phyloP scores from a whole-genome alignment of 768 basidiomycete genomes.

The Lactarius deliciosus region DNA sequence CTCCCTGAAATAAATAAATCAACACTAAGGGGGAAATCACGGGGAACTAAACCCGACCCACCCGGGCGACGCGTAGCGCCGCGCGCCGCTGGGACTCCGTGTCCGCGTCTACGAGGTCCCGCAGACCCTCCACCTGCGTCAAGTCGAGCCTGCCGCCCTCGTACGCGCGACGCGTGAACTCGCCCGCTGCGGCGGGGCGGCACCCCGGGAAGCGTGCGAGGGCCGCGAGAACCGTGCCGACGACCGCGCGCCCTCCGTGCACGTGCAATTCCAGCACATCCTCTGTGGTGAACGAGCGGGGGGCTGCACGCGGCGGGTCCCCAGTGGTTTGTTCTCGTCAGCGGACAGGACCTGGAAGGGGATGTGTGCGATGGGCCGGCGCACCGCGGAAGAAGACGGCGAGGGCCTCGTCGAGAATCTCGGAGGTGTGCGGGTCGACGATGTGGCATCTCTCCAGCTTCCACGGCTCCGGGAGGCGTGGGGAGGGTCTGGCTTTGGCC shows the following conservation, averaged over 20 bases:
- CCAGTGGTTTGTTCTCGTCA: neutral
- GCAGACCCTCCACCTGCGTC: slow-evolving; percentile 85
- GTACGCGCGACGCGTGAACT: slow-evolving; percentile 86
- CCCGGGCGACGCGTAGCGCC: slow-evolving; percentile 67
- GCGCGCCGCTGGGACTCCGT: slow-evolving; percentile 78
- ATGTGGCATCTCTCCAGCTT: slow-evolving; percentile 69
- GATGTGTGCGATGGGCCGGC: slow-evolving; percentile 22
- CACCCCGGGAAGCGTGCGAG: slow-evolving; percentile 61
- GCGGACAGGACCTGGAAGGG: slow-evolving; percentile 1
- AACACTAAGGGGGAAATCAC: neutral
- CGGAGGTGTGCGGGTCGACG: slow-evolving; percentile 57
- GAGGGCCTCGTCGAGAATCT: slow-evolving; percentile 75
- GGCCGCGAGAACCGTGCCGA: slow-evolving; percentile 65
- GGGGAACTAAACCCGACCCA: slow-evolving; percentile 39
- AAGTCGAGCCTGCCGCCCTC: slow-evolving; percentile 78
- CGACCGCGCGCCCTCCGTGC: slow-evolving; percentile 82
- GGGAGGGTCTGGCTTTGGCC: neutral
- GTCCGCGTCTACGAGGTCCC: slow-evolving; percentile 86
- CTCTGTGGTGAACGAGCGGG: slow-evolving; percentile 81
- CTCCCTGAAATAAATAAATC: slow-evolving; percentile 50
- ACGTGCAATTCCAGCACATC: slow-evolving; percentile 82
- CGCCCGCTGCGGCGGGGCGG: slow-evolving; percentile 81
- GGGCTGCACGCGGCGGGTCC: slow-evolving; percentile 44
- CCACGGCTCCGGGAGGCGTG: slow-evolving; percentile 52
- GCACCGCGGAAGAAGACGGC: slow-evolving; percentile 80